These are phyloP conservation scores for Desmodesmus armatus DNA, from an alignment of 139 green algal species.

Conservation along the genomic window DNA sequence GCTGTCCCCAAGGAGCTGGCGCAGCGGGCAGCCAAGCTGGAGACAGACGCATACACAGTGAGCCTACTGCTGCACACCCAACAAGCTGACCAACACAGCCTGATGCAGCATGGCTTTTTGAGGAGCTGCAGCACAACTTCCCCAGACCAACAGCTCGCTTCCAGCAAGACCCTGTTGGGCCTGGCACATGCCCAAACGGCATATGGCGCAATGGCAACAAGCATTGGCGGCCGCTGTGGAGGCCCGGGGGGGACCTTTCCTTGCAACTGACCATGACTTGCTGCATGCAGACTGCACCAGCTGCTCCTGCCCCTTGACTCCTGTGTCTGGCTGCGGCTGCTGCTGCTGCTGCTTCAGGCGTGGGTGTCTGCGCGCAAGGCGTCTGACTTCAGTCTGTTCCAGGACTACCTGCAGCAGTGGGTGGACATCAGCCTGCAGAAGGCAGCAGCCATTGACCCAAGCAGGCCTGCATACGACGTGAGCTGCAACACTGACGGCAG, in stretches of 20 bases:
- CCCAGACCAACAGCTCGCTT: no score
- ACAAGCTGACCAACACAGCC: not conserved
- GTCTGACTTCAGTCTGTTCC: slow-evolving; percentile 85
- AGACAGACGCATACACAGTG: slow-evolving; percentile 73
- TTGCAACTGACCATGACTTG: no score
- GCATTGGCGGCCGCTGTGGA: no score
- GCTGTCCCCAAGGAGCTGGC: slow-evolving; percentile 81
- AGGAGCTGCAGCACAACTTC: not conserved
- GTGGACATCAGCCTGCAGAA: slow-evolving; percentile 62
- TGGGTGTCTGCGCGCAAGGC: slow-evolving; percentile 85
- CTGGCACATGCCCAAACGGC: no score
- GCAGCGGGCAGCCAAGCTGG: slow-evolving; percentile 75
- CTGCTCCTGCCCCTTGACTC: no score
- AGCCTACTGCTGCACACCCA: slow-evolving; percentile 8
- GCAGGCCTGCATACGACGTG: slow-evolving; percentile 75
- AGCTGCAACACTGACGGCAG: no score
- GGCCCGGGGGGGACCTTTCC: no score
- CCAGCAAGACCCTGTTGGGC: no score
- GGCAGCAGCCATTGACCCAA: slow-evolving; percentile 54
- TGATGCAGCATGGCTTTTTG: no score
- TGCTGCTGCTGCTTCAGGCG: slow-evolving; percentile 51
- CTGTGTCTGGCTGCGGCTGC: not conserved
- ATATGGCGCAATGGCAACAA: no score
- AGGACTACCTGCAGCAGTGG: slow-evolving; percentile 86
- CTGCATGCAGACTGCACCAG: no score